phyloP scores from a whole-genome alignment of 2,329 filamentous ascomycete genomes.

The Monosporascus sp. region DNA sequence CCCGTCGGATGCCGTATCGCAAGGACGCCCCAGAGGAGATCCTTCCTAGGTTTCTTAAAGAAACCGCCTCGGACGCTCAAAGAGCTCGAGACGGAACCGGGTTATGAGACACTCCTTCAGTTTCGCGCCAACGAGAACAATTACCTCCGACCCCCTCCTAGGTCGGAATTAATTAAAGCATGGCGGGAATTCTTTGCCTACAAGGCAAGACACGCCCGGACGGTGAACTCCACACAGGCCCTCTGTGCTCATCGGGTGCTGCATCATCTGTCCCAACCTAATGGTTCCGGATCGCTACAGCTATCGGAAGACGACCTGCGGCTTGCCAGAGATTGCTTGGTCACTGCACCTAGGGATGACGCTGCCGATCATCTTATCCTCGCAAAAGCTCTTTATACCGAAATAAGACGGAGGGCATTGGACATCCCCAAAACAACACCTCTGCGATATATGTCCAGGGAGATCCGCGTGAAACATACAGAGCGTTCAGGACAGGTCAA shows the following conservation, averaged over 20 bases:
- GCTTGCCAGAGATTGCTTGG: conserved; percentile 40
- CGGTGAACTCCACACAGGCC: conserved; percentile 64
- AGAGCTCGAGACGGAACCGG: conserved; percentile 61
- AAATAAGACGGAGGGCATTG: conserved; percentile 24
- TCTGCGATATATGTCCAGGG: conserved; percentile 5
- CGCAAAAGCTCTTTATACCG: conserved; percentile 37
- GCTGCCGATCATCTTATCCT: conserved; percentile 43
- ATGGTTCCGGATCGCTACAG: conserved; percentile 22
- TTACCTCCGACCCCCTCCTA: conserved; percentile 58
- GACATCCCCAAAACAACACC: conserved; percentile 2
- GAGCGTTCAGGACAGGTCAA: conserved; percentile 7
- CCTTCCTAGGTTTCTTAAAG: conserved; percentile 60
- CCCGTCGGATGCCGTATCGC: conserved; percentile 22
- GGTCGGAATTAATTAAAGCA: conserved; percentile 59
- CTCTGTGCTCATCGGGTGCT: conserved; percentile 56
- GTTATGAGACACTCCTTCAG: conserved; percentile 67
- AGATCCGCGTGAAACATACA: conserved; percentile 2
- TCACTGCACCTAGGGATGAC: conserved; percentile 38
- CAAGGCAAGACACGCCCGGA: conserved; percentile 42
- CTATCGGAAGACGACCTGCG: conserved; percentile 37
- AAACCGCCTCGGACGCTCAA: conserved; percentile 56
- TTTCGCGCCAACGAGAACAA: conserved; percentile 60
- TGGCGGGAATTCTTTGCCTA: conserved; percentile 59
- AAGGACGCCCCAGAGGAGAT: conserved; percentile 38
- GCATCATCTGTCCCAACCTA: conserved; percentile 48